Conservation (phyloP, 108 stramenopile genomes). For the Bacterosira constricta region DNA sequence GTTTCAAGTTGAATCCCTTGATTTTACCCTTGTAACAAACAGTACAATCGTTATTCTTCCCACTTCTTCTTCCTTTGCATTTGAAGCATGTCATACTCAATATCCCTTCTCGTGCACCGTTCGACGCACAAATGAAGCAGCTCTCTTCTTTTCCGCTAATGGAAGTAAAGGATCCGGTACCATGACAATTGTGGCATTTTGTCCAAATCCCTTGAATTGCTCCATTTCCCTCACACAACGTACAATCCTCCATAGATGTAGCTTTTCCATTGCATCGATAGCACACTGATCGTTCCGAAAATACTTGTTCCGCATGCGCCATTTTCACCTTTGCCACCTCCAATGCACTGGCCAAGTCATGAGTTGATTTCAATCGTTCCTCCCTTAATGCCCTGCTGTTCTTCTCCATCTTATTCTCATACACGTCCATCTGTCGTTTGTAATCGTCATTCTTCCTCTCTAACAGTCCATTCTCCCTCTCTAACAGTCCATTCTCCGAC, state of each 20-base stretch:
- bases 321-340: not conserved
- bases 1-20: not conserved
- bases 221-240: not conserved
- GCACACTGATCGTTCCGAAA: not conserved
- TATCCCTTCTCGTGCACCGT: not conserved
- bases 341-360: not conserved
- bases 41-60: not conserved
- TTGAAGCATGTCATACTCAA: not conserved
- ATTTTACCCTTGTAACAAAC: not conserved
- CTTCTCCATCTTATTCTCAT: constrained; percentile 2
- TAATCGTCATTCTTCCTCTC: not conserved
- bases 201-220: not conserved
- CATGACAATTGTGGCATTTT: constrained; percentile 2
- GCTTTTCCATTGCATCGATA: constrained; percentile 8
- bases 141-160: not conserved
- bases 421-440: not conserved
- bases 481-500: not conserved
- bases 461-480: not conserved
- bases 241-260: not conserved
- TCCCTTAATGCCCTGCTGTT: no score
- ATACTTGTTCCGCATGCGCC: not conserved
- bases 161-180: not conserved
- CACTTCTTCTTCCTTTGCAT: not conserved
- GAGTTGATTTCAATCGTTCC: no score
- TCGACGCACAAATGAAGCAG: not conserved